These are phyloP conservation scores for Exidia glandulosa DNA, from an alignment of 768 basidiomycete genomes.

Conservation along the genomic window DNA sequence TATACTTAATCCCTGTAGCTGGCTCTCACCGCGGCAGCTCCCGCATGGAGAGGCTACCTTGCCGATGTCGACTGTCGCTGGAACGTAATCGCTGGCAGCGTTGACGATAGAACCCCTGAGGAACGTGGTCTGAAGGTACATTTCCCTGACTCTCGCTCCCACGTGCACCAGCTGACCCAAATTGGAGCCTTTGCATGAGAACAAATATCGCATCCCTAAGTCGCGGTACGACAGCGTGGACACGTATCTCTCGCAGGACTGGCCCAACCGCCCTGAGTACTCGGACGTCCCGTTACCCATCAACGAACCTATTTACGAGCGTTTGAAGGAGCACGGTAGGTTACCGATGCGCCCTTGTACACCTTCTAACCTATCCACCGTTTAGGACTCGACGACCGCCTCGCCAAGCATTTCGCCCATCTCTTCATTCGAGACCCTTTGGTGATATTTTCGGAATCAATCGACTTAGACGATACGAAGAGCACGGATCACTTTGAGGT, in stretches of 20 bases:
- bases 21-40: slow-evolving; percentile 89
- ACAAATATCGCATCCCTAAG: slow-evolving; percentile 77
- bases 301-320: slow-evolving; percentile 60
- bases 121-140: slow-evolving; percentile 79
- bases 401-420: slow-evolving; percentile 89
- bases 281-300: slow-evolving; percentile 80
- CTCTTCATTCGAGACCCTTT: slow-evolving; percentile 96
- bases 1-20: slow-evolving; percentile 37
- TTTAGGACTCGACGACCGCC: slow-evolving; percentile 70
- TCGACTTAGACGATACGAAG: slow-evolving; percentile 77
- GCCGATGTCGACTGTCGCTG: slow-evolving; percentile 97
- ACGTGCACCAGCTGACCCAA: slow-evolving; percentile 2
- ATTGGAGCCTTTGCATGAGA: slow-evolving; percentile 61
- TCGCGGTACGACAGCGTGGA: slow-evolving; percentile 97
- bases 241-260: slow-evolving; percentile 78
- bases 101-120: slow-evolving; percentile 93
- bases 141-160: slow-evolving; percentile 3
- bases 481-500: slow-evolving; percentile 98
- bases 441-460: slow-evolving; percentile 87
- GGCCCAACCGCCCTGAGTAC: slow-evolving; percentile 85
- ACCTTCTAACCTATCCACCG: not conserved
- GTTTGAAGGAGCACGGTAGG: slow-evolving; percentile 68
- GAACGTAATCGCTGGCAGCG: slow-evolving; percentile 98
- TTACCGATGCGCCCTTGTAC: not conserved
- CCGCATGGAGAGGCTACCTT: slow-evolving; percentile 87